phyloP scores from a whole-genome alignment of 768 basidiomycete genomes.

The Psilocybe sp. region DNA sequence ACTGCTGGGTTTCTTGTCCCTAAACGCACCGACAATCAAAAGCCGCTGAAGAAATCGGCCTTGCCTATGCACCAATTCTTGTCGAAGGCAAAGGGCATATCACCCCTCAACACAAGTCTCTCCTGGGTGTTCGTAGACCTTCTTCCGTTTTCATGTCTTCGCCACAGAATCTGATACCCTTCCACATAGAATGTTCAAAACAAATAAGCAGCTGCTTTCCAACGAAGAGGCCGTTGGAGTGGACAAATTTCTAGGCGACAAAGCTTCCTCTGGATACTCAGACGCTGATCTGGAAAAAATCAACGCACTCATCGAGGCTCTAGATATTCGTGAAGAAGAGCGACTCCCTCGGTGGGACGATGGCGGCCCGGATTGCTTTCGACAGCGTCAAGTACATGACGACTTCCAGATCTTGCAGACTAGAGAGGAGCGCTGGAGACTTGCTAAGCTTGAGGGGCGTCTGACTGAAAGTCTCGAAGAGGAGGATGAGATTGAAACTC shows the following conservation, averaged over 20 bases:
- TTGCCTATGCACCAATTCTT: constrained; percentile 29
- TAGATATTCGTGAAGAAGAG: constrained; percentile 2
- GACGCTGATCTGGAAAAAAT: background rate
- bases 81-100: constrained; percentile 56
- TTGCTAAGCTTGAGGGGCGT: constrained; percentile 10
- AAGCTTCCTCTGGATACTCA: background rate
- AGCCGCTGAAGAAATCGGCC: constrained; percentile 1
- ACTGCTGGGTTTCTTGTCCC: constrained; percentile 25
- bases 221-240: constrained; percentile 28
- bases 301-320: constrained; percentile 3
- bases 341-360: constrained; percentile 5
- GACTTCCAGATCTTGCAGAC: constrained; percentile 38
- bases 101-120: constrained; percentile 55
- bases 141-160: background rate
- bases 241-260: constrained; percentile 12
- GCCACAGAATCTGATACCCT: constrained; percentile 1
- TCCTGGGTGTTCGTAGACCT: constrained; percentile 24
- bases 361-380: background rate
- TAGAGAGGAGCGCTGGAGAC: constrained; percentile 33
- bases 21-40: constrained; percentile 6
- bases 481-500: background rate
- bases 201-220: constrained; percentile 33
- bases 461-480: background rate
- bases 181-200: constrained; percentile 46
- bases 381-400: constrained; percentile 1